Evolutionary conservation across 129 eudicot species (phyloP), one percentile per base, ranked within the genome.

Genomic region (Smallanthus sonchifolius): DNA sequence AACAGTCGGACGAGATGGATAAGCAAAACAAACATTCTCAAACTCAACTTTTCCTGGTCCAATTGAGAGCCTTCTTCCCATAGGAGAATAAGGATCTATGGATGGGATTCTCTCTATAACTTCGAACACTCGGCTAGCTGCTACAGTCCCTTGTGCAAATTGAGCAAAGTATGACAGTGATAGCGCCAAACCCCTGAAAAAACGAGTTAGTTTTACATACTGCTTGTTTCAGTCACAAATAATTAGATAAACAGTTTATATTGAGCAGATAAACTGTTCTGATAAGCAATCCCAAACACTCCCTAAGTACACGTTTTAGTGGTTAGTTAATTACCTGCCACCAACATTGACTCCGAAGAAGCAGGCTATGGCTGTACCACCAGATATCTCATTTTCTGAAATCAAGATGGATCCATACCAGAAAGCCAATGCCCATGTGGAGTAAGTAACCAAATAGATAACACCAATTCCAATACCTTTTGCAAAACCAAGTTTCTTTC

Each of bases 391-490:
- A 8, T 69, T 35, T 32, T 70, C 80, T 5, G 85, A 75, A 49
- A 91, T 85, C 76, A 91, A 79, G 77, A 91, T 83, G 16, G 97
- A 86, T 13, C 97, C 97, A 62, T 88, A 91, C 95, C 97, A 91
- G 66, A 88, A 91, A 34, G 97, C 97, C 74, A 91, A 83, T 43
- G 97, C 97, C 97, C 97, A 91, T 47, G 97, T 91, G 10, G 87
- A 65, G 59, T 91, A 91, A 39, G 95, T 91, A 34, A 91, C 95
- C 56, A 91, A 79, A 79, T 91, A 91, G 34, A 91, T 91, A 30
- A 91, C 91, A 30, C 95, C 97, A 51, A 87, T 84, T 49, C 97
- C 97, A 3, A 77, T 55, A 47, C 97, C 97, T 67, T 91, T 91
- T 48, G 95, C 95, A 80, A 91, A 91, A 47, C 97, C 95, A 52